Percentiles rank a stretch among this genome's conserved stretches.
Evolutionary conservation across 192 early-diverging fungal genomes (phyloP).

Genomic region (Podochytrium sp.): DNA sequence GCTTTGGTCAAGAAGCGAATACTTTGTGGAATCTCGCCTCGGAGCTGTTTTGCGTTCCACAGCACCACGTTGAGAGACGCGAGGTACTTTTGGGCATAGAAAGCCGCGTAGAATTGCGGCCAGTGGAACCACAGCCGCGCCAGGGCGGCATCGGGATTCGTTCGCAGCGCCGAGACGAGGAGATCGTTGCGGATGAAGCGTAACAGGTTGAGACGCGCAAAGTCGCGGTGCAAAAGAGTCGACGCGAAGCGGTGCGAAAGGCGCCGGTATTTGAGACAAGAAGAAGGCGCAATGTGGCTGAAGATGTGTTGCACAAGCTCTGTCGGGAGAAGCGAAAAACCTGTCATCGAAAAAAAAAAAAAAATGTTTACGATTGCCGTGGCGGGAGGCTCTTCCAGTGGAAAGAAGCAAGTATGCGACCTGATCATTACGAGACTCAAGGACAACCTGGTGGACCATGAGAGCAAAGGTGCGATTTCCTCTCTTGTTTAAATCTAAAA

Average conservation of each 20-base stretch:
- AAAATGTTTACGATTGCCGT: constrained; percentile 40
- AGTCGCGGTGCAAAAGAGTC: not conserved
- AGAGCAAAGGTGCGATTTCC: not conserved
- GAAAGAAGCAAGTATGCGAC: constrained; percentile 54
- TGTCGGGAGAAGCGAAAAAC: no score
- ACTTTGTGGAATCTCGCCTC: not conserved
- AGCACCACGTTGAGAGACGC: not conserved
- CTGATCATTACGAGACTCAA: constrained; percentile 39
- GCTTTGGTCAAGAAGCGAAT: not conserved
- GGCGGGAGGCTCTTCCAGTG: constrained; percentile 54
- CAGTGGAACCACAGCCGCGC: not conserved
- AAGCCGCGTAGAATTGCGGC: not conserved
- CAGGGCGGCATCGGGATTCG: not conserved
- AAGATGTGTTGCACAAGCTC: not conserved
- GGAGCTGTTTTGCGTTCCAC: not conserved
- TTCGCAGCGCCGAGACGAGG: not conserved
- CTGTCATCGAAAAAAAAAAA: not conserved
- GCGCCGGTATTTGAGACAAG: not conserved
- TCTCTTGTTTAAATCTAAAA: not conserved
- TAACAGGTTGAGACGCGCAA: not conserved
- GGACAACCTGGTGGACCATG: constrained; percentile 11
- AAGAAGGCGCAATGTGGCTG: not conserved
- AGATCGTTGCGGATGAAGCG: not conserved
- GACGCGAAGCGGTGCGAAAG: not conserved
- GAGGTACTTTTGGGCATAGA: not conserved